Evolutionary conservation across 192 early-diverging fungal species (phyloP), one percentile per base, ranked within the genome.

Genomic region (Geranomyces michiganensis): DNA sequence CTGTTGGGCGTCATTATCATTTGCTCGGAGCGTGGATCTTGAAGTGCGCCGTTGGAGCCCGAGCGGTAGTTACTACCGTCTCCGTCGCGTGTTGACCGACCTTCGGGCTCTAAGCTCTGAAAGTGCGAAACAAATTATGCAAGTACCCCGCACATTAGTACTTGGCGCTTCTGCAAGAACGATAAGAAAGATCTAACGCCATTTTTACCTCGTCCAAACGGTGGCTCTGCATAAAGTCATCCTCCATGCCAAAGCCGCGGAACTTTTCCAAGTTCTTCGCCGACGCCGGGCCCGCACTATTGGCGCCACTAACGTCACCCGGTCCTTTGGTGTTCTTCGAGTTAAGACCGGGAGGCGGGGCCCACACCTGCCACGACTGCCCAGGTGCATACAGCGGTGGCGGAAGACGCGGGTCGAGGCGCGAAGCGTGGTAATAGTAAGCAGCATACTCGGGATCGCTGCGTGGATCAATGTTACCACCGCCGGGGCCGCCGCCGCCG

Each of bases 281-380:
- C 15, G 44, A 22, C 4, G 67, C 30, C n/a, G 43, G 71, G 7
- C 51, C 51, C 3, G 51, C 51, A 26, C 51, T 53, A 41, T 41
- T 41, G 10, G 36, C 36, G 36, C 36, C 36, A 13, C n/a, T 65
- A 21, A 8, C 31, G 27, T 1, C 32, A 15, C 44, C 65, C n/a
- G 61, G 71, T 60, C 65, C 63, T 41, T 62, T 68, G 36, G 36
- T 41, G n/a, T 49, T 65, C 45, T 68, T 48, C 0, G 36, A n/a
- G 24, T 48, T 53, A 12, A 63, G 13, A 9, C 43, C 48, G 0
- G 70, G 81, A 33, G 87, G 73, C 26, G 82, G 83, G 9, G 85
- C 75, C 88, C 86, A 88, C 49, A 85, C 73, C 62, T 88, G 81
- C 90, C 90, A 90, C 15, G 86, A 83, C 33, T 90, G 85, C 0